These are phyloP conservation scores for Talaromyces pinophilus DNA, from an alignment of 2,329 filamentous ascomycete genomes.

Conservation along the genomic window DNA sequence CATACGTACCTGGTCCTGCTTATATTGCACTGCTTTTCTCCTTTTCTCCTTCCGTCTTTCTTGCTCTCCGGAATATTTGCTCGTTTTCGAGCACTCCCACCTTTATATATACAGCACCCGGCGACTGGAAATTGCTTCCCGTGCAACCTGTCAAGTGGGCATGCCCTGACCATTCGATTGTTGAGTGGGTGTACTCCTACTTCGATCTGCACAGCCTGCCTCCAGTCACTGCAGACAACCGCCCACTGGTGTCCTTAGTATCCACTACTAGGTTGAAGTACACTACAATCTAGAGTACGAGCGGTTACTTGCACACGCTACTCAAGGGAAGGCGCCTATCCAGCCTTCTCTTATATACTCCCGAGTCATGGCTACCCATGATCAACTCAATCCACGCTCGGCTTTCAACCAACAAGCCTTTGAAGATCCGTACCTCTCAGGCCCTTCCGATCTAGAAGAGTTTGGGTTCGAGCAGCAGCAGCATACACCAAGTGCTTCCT, in stretches of 20 bases:
- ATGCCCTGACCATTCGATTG: slow-evolving; percentile 3
- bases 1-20: background rate
- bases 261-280: background rate
- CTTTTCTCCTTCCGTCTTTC: background rate
- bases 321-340: slow-evolving; percentile 1
- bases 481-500: slow-evolving; percentile 17
- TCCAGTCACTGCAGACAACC: background rate
- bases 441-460: slow-evolving; percentile 43
- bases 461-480: slow-evolving; percentile 27
- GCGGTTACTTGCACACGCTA: background rate
- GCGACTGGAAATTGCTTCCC: background rate
- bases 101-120: slow-evolving; percentile 1
- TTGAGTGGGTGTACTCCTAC: slow-evolving; percentile 1
- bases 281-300: background rate
- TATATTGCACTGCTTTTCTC: slow-evolving; percentile 10
- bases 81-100: background rate
- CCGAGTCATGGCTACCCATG: slow-evolving; percentile 19
- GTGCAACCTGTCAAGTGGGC: background rate
- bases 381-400: slow-evolving; percentile 23
- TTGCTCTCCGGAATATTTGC: background rate
- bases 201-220: slow-evolving; percentile 8
- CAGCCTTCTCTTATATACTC: slow-evolving; percentile 11
- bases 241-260: background rate
- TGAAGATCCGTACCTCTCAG: slow-evolving; percentile 44
- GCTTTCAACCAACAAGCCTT: slow-evolving; percentile 36